These are phyloP conservation scores for Carpinus viminea DNA, from an alignment of 306 rosid species.

Conservation along the genomic window DNA sequence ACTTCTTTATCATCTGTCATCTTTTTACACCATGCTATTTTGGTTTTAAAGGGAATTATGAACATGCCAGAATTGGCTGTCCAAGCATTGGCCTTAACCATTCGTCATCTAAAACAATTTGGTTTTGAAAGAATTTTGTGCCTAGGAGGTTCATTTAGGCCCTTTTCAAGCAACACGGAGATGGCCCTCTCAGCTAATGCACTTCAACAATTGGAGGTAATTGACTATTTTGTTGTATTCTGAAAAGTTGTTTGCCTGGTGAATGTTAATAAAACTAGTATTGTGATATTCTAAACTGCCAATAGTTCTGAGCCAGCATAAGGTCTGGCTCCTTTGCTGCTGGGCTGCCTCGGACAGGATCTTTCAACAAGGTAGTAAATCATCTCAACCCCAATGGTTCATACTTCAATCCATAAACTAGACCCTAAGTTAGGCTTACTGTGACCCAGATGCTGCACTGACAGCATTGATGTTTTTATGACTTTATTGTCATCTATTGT, in stretches of 20 bases:
- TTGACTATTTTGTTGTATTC: neutral
- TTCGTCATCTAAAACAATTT: constrained; percentile 77
- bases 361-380: neutral
- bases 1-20: constrained; percentile 9
- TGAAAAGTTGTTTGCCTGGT: constrained; percentile 14
- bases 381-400: neutral
- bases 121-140: constrained; percentile 77
- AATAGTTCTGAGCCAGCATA: neutral
- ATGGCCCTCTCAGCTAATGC: constrained; percentile 89
- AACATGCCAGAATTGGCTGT: constrained; percentile 75
- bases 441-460: neutral
- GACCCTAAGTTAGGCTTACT: neutral
- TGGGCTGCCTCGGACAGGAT: neutral
- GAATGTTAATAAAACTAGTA: constrained; percentile 8
- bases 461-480: neutral
- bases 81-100: constrained; percentile 83
- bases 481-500: neutral
- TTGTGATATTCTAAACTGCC: constrained; percentile 8
- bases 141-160: constrained; percentile 78
- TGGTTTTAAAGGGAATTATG: constrained; percentile 64
- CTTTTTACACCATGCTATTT: constrained; percentile 16
- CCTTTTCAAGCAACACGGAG: constrained; percentile 71
- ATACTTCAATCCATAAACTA: neutral
- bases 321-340: neutral
- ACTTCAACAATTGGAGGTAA: constrained; percentile 93